These are phyloP conservation scores for Phytopythium chamaehyphon DNA, from an alignment of 352 stramenopile species.

Conservation along the genomic window DNA sequence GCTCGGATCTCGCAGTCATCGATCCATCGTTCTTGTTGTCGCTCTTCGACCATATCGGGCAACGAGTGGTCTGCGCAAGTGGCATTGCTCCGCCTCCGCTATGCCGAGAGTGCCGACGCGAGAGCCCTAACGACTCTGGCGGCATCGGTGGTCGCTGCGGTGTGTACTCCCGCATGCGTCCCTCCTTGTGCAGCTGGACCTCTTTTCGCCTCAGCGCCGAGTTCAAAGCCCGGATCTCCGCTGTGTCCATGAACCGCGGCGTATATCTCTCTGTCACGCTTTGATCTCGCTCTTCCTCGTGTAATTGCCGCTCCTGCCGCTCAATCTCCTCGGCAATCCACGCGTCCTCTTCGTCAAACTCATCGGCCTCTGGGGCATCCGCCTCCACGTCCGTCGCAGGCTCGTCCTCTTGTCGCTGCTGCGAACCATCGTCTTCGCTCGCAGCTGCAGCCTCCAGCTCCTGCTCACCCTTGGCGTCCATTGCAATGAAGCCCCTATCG, in stretches of 20 bases:
- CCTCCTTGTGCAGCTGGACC: slow-evolving; percentile 32
- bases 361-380: background rate
- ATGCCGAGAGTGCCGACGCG: background rate
- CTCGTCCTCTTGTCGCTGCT: background rate
- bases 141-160: slow-evolving; percentile 19
- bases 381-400: background rate
- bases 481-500: background rate
- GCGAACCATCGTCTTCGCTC: background rate
- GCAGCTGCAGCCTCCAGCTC: background rate
- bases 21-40: background rate
- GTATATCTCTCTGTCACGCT: slow-evolving; percentile 22
- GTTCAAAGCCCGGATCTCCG: slow-evolving; percentile 41
- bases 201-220: slow-evolving; percentile 31
- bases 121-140: background rate
- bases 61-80: too few relatives aligned
- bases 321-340: slow-evolving; percentile 9
- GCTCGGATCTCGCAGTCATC: background rate
- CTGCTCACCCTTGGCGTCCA: background rate
- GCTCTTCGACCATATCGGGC: too few relatives aligned
- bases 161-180: slow-evolving; percentile 44
- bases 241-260: slow-evolving; percentile 52
- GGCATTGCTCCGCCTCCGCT: background rate
- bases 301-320: slow-evolving; percentile 3
- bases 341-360: slow-evolving; percentile 3
- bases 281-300: slow-evolving; percentile 7